A percentile compares a stretch with the other conserved stretches of the same genome.
Evolutionary conservation across 2,329 filamentous ascomycete genomes (phyloP).

Genomic region (Aspergillus ibericus): DNA sequence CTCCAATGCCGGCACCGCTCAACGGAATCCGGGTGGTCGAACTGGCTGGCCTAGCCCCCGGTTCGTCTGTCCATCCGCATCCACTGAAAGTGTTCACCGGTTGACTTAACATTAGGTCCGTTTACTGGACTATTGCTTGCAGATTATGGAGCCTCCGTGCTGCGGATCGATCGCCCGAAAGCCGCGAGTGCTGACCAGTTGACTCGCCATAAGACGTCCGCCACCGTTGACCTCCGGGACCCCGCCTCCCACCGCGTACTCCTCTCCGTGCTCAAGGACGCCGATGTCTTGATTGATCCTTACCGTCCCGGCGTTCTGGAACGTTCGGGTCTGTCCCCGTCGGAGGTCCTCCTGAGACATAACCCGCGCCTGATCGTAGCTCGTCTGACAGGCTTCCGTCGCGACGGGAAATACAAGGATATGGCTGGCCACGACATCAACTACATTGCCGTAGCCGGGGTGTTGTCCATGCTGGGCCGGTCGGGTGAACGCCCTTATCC

Average conservation of each 20-base stretch:
- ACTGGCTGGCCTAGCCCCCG: constrained; percentile 66
- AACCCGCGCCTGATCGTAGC: constrained; percentile 80
- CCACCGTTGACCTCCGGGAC: constrained; percentile 76
- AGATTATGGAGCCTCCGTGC: constrained; percentile 83
- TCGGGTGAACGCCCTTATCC: constrained; percentile 69
- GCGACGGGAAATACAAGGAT: constrained; percentile 77
- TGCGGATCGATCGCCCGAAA: constrained; percentile 73
- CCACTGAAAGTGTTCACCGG: background rate
- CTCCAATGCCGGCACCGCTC: constrained; percentile 46
- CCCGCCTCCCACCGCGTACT: constrained; percentile 64
- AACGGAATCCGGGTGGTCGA: constrained; percentile 63
- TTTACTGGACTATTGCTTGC: constrained; percentile 86
- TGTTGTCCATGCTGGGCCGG: constrained; percentile 73
- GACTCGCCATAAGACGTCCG: constrained; percentile 75
- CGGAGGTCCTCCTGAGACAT: constrained; percentile 59
- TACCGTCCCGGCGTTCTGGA: constrained; percentile 91
- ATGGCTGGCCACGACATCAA: constrained; percentile 98
- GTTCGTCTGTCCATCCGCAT: constrained; percentile 38
- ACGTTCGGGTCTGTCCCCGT: constrained; percentile 73
- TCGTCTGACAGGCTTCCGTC: constrained; percentile 84
- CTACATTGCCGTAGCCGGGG: constrained; percentile 85
- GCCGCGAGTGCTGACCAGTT: constrained; percentile 67
- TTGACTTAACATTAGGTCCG: constrained; percentile 59
- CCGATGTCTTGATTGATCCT: constrained; percentile 87
- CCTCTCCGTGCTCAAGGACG: constrained; percentile 59